Conservation (phyloP, 257 asterid genomes). For the Primulina eburnea region DNA sequence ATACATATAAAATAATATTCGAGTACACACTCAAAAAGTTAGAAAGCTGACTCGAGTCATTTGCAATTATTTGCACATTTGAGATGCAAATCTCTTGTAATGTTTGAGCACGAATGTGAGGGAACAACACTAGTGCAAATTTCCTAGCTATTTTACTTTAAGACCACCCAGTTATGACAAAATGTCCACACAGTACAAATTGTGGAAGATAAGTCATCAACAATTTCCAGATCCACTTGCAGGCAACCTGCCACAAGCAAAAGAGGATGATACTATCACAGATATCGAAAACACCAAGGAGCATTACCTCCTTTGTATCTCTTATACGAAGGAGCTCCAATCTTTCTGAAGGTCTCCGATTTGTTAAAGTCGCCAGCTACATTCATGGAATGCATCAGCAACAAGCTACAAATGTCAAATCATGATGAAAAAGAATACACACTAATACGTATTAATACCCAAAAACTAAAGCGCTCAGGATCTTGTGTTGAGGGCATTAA, state of each 20-base stretch:
- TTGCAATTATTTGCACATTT: background rate
- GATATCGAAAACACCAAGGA: background rate
- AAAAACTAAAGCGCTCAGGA: slow-evolving; percentile 90
- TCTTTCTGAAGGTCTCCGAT: slow-evolving; percentile 83
- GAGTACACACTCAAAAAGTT: background rate
- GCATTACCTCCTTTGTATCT: slow-evolving; percentile 75
- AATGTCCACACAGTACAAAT: background rate
- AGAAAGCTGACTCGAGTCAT: background rate
- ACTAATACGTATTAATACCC: slow-evolving; percentile 50
- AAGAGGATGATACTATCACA: background rate
- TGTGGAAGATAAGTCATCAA: background rate
- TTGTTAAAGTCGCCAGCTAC: slow-evolving; percentile 82
- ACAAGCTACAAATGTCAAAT: background rate
- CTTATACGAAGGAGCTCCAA: slow-evolving; percentile 72
- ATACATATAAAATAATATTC: background rate
- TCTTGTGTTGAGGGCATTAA: slow-evolving; percentile 76
- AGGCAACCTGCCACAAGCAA: background rate
- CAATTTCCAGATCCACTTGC: background rate
- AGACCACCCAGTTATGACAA: background rate
- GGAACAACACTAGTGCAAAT: too few relatives aligned
- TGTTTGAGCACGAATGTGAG: background rate
- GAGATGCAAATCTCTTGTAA: background rate
- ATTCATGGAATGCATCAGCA: slow-evolving; percentile 23
- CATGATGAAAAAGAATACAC: slow-evolving; percentile 21
- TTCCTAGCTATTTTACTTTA: background rate